Evolutionary conservation across 225 moss, liverwort and hornwort genomes (phyloP).

Genomic region (Neckera pumila): DNA sequence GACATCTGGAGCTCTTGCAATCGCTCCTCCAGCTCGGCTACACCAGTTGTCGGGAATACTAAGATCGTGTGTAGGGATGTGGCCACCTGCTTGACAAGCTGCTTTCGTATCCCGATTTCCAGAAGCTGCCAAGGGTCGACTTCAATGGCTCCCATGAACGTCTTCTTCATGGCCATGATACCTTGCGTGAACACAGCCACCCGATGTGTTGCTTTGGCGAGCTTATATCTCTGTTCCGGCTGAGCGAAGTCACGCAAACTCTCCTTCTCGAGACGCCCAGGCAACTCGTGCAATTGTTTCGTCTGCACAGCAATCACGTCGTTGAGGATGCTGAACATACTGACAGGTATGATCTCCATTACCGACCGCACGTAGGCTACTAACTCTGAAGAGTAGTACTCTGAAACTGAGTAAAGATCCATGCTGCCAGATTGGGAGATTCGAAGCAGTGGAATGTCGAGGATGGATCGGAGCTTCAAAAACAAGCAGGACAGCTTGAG

Average conservation of each 20-base stretch:
- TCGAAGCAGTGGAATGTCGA: conserved; percentile 88
- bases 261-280: conserved; percentile 87
- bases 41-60: conserved; percentile 52
- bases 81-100: conserved; percentile 87
- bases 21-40: conserved; percentile 56
- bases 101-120: conserved; percentile 94
- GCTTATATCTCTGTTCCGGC: conserved; percentile 75
- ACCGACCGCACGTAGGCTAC: conserved; percentile 84
- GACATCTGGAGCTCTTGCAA: conserved; percentile 52
- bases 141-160: conserved; percentile 94
- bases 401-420: conserved; percentile 95
- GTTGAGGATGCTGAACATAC: conserved; percentile 92
- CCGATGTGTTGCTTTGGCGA: conserved; percentile 91
- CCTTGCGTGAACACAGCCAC: conserved; percentile 99
- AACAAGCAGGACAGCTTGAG: conserved; percentile 92
- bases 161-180: conserved; percentile 98
- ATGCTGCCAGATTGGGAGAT: conserved; percentile 93
- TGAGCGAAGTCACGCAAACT: conserved; percentile 80
- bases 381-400: conserved; percentile 93
- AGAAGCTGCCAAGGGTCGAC: conserved; percentile 92
- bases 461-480: conserved; percentile 90
- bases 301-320: conserved; percentile 82
- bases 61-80: conserved; percentile 58
- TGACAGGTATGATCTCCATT: conserved; percentile 90
- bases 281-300: conserved; percentile 73